A percentile compares a stretch with the other conserved stretches of the same genome.
Evolutionary conservation across 306 rosid genomes (phyloP).

Genomic region (Medicago arabica): DNA sequence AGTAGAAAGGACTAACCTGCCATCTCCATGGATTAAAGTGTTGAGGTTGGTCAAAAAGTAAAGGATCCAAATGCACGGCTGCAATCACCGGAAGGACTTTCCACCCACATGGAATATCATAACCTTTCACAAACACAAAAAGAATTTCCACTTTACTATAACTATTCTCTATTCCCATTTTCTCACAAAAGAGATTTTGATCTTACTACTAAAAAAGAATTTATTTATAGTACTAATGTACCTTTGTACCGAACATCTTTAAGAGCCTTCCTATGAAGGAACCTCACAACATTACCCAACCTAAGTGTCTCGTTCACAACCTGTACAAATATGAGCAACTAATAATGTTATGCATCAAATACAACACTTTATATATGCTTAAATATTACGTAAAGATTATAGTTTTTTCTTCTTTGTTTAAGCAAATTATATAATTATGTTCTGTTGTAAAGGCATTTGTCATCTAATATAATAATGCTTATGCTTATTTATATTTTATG

Average conservation of each 20-base stretch:
- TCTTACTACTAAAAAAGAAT: neutral
- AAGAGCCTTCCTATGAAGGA: conserved; percentile 91
- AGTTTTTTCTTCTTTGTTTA: neutral
- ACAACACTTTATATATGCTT: neutral
- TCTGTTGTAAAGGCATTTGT: neutral
- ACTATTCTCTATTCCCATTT: neutral
- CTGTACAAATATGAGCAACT: conserved; percentile 47
- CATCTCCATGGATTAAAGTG: conserved; percentile 99
- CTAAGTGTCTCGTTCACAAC: conserved; percentile 95
- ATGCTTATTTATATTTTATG: neutral
- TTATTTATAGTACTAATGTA: conserved; percentile 38
- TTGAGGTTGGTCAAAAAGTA: conserved; percentile 92
- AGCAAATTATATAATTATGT: neutral
- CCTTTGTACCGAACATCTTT: conserved; percentile 90
- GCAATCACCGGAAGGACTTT: conserved; percentile 99
- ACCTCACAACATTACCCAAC: conserved; percentile 94
- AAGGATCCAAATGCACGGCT: conserved; percentile 95
- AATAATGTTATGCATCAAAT: neutral
- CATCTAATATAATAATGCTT: neutral
- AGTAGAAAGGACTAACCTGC: conserved; percentile 70
- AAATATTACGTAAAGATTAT: neutral
- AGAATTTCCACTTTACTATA: conserved; percentile 4
- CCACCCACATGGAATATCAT: conserved; percentile 99
- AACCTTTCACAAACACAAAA: conserved; percentile 64
- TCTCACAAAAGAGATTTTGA: neutral